Base-by-base conservation (phyloP, 2,329 filamentous ascomycete genomes). In the Berkeleyomyces rouxiae region DNA sequence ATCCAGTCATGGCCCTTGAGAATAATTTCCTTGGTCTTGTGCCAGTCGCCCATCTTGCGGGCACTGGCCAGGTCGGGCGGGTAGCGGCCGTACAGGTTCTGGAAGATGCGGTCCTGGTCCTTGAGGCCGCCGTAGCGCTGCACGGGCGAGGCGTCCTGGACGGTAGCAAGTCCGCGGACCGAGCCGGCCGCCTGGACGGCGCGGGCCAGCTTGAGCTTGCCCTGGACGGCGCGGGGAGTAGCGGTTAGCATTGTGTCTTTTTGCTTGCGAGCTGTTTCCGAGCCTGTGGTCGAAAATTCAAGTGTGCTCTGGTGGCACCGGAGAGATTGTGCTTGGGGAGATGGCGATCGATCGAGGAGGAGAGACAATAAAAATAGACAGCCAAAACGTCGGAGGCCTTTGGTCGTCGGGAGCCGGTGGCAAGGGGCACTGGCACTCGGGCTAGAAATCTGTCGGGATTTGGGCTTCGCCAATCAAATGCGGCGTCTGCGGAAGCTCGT, bases 1-100 rank as follows among this genome's bases (percentile, higher is more conserved):
- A 99, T 95, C 88, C 93, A 99, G 71, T 99, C 92, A 76, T 99
- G 89, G 63, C 93, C 93, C 81, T 99, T 99, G 69, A 66, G 77
- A 65, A 99, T 76, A 64, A 99, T 99, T 74, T 99, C 93, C 82
- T 99, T 99, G 63, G 93, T 99, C 82, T 95, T 96, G 79, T 99
- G 84, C 93, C 93, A 99, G 75, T 97, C 93, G 69, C 93, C 93
- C 81, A 95, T 95, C 78, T 95, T 96, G 85, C 90, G 91, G 61
- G 93, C 91, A 72, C 85, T 90, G 79, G 93, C 92, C 69, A 99
- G 78, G 74, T 96, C 91, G 66, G 90, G 82, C 61, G 90, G 90
- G 77, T 89, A 90, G 73, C 93, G 90, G 71, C 90, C 86, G 78
- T 99, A 99, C 65, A 99, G 82, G 78, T 99, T 99, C 79, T 95